These are phyloP conservation scores for Mortierella sp. DNA, from an alignment of 371 early-diverging fungal species.

Conservation along the genomic window DNA sequence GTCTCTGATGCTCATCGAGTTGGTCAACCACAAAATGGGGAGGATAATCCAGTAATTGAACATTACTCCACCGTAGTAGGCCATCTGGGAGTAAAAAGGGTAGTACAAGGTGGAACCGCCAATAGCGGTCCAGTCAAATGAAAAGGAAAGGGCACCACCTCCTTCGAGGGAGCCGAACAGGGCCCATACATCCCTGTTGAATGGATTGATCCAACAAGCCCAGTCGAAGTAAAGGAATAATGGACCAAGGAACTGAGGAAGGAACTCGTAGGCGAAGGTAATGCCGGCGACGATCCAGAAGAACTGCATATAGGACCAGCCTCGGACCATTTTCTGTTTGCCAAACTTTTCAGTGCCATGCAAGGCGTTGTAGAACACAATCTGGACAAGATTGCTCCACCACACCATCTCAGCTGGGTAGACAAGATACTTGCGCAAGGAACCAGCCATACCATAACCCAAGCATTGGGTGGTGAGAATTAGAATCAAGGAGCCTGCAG, in stretches of 20 bases:
- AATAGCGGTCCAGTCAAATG: conserved; percentile 45
- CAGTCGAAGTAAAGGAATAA: conserved; percentile 67
- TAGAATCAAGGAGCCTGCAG: conserved; percentile 63
- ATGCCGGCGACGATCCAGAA: conserved; percentile 71
- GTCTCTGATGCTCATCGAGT: conserved; percentile 67
- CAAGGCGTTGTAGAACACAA: conserved; percentile 79
- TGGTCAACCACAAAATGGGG: conserved; percentile 72
- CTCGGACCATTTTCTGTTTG: conserved; percentile 57
- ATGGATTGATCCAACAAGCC: conserved; percentile 71
- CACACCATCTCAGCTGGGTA: conserved; percentile 76
- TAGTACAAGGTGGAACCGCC: conserved; percentile 18
- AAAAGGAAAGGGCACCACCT: conserved; percentile 23
- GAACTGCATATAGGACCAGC: conserved; percentile 42
- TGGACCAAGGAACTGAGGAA: conserved; percentile 59
- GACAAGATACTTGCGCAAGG: conserved; percentile 67
- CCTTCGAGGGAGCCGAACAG: conserved; percentile 57
- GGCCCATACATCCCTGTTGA: conserved; percentile 61
- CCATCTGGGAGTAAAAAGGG: conserved; percentile 29
- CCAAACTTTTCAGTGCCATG: conserved; percentile 66
- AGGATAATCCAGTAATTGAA: conserved; percentile 76
- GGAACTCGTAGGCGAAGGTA: conserved; percentile 61
- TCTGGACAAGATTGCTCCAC: conserved; percentile 82
- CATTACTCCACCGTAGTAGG: conserved; percentile 60
- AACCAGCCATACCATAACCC: conserved; percentile 90
- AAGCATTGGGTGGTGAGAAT: conserved; percentile 74